Evolutionary conservation across 495 filamentous ascomycete species (phyloP).

Genomic region (Cenococcum geophilum): DNA sequence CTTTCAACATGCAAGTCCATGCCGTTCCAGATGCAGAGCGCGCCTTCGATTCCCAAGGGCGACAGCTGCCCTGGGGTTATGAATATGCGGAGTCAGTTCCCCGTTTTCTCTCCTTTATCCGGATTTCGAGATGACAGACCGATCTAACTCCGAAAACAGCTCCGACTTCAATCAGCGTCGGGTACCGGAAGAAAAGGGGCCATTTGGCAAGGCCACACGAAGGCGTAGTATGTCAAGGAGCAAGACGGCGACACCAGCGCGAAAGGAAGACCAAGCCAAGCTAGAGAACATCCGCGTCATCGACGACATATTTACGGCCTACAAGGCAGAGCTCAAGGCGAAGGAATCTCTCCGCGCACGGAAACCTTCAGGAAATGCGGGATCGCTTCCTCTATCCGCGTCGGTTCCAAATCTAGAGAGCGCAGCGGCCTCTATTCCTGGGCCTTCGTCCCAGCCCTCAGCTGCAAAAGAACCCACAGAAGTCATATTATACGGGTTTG

Average conservation of each 20-base stretch:
- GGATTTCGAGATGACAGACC: constrained; percentile 18
- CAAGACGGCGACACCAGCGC: constrained; percentile 52
- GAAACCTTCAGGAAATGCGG: constrained; percentile 32
- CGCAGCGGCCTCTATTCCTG: constrained; percentile 33
- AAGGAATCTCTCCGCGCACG: constrained; percentile 17
- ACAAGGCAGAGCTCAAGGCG: constrained; percentile 15
- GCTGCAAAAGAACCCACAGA: constrained; percentile 60
- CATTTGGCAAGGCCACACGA: constrained; percentile 53
- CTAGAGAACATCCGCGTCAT: constrained; percentile 36
- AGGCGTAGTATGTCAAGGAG: constrained; percentile 47
- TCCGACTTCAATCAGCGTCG: constrained; percentile 45
- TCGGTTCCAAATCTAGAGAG: constrained; percentile 21
- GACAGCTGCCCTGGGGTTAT: constrained; percentile 55
- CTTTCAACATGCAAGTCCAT: constrained; percentile 53
- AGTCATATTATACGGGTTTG: constrained; percentile 78
- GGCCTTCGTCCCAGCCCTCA: constrained; percentile 17
- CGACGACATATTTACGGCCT: constrained; percentile 31
- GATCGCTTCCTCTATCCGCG: constrained; percentile 22
- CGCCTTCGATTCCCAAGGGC: constrained; percentile 54
- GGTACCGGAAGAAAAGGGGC: constrained; percentile 55
- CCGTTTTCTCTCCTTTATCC: neutral
- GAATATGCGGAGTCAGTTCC: constrained; percentile 53
- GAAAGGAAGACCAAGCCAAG: constrained; percentile 50
- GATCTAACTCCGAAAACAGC: constrained; percentile 5
- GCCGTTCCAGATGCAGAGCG: constrained; percentile 60